Evolutionary conservation across 2,329 filamentous ascomycete genomes (phyloP).

Genomic region (Pseudocercospora ulei): DNA sequence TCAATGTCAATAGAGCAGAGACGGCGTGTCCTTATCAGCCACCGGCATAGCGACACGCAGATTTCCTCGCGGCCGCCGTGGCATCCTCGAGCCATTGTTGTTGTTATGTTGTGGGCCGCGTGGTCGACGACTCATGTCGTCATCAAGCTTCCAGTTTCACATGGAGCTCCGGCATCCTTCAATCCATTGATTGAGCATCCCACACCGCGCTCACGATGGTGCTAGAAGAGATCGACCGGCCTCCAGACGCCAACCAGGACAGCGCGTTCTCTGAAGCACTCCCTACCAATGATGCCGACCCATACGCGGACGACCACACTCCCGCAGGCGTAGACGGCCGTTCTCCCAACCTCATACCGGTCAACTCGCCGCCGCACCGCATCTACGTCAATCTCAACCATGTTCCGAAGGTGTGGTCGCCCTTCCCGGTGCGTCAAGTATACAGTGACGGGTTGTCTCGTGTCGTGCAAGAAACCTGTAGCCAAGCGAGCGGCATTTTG

Average conservation of each 20-base stretch:
- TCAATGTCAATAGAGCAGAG: slow-evolving; percentile 34
- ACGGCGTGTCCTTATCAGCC: slow-evolving; percentile 39
- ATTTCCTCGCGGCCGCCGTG: too few relatives aligned
- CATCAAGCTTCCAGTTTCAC: slow-evolving; percentile 2
- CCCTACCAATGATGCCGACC: slow-evolving; percentile 35
- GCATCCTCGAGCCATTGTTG: too few relatives aligned
- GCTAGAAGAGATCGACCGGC: slow-evolving; percentile 13
- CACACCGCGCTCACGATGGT: slow-evolving; percentile 11
- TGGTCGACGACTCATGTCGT: too few relatives aligned
- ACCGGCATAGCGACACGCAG: slow-evolving; percentile 34
- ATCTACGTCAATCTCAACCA: slow-evolving; percentile 34
- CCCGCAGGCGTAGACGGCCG: slow-evolving; percentile 35
- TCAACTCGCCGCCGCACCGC: slow-evolving; percentile 13
- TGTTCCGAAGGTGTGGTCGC: slow-evolving; percentile 34
- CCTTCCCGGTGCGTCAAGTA: slow-evolving; percentile 28
- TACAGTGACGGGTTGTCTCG: slow-evolving; percentile 26
- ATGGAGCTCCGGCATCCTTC: slow-evolving; percentile 2
- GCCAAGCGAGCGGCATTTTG: slow-evolving; percentile 30
- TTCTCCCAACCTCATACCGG: slow-evolving; percentile 19
- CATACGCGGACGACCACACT: slow-evolving; percentile 33
- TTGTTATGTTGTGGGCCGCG: too few relatives aligned
- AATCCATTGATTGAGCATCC: background rate
- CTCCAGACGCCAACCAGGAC: slow-evolving; percentile 37
- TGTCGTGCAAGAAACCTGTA: slow-evolving; percentile 30
- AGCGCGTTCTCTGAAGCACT: slow-evolving; percentile 27